Percentiles rank a stretch among this genome's conserved stretches.
These are phyloP conservation scores for Opeltia flavorubescens DNA, from an alignment of 495 filamentous ascomycete species.

Conservation along the genomic window DNA sequence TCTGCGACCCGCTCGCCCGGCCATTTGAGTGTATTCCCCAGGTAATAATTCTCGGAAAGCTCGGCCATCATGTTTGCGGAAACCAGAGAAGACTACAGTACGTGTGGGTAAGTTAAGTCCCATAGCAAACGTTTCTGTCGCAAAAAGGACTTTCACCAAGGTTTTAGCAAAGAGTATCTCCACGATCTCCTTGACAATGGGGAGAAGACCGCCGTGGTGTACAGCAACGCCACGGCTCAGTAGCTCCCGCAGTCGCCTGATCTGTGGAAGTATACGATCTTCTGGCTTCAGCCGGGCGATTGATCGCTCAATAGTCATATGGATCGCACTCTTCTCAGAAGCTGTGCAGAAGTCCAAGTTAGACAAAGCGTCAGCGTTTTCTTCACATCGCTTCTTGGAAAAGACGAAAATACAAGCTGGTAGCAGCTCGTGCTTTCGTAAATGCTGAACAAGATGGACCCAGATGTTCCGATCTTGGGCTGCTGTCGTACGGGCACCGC, in stretches of 20 bases:
- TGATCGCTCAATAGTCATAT: constrained; percentile 96
- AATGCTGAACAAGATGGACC: constrained; percentile 85
- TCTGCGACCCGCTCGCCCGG: constrained; percentile 82
- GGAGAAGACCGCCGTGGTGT: constrained; percentile 87
- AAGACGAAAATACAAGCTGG: constrained; percentile 97
- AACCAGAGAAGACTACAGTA: constrained; percentile 95
- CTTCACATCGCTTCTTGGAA: constrained; percentile 91
- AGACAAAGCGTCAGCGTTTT: constrained; percentile 87
- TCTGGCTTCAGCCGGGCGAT: constrained; percentile 85
- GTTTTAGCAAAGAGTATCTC: constrained; percentile 94
- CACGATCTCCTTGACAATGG: constrained; percentile 95
- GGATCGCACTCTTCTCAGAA: constrained; percentile 84
- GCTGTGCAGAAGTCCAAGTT: constrained; percentile 90
- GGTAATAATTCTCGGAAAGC: constrained; percentile 80
- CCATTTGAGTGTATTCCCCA: constrained; percentile 98
- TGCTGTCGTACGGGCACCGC: constrained; percentile 67
- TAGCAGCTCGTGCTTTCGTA: constrained; percentile 72
- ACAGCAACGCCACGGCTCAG: constrained; percentile 84
- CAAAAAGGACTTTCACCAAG: constrained; percentile 90
- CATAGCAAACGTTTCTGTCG: constrained; percentile 98
- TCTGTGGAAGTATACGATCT: constrained; percentile 78
- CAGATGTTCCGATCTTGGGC: constrained; percentile 94
- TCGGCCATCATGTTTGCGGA: constrained; percentile 88
- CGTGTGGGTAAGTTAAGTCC: constrained; percentile 89
- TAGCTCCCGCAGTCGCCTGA: constrained; percentile 72